Evolutionary conservation across 2,329 filamentous ascomycete genomes (phyloP).

Genomic region (Trichoderma hamatum): DNA sequence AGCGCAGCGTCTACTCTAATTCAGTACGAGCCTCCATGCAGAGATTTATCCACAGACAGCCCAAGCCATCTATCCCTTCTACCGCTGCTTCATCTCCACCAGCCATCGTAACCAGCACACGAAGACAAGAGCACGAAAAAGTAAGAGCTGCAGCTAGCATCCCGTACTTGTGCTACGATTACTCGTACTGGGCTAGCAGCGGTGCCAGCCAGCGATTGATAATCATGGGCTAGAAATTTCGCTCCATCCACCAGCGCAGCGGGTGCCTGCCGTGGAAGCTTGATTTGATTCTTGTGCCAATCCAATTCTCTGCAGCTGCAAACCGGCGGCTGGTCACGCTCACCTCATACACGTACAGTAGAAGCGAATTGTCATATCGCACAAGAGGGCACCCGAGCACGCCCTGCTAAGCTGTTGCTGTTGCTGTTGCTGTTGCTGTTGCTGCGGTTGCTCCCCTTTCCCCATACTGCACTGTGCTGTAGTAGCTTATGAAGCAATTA

Average conservation of each 20-base stretch:
- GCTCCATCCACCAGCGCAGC: slow-evolving; percentile 8
- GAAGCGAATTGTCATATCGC: not conserved
- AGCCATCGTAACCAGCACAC: not conserved
- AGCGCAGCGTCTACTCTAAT: not conserved
- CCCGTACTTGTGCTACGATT: not conserved
- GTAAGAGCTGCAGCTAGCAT: not conserved
- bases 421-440: no score
- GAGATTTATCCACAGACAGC: not conserved
- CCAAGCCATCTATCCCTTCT: not conserved
- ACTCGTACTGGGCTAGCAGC: not conserved
- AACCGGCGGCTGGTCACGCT: not conserved
- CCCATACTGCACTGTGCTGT: no score
- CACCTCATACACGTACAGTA: not conserved
- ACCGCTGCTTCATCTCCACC: not conserved
- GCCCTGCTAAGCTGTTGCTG: not conserved
- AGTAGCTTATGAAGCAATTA: not conserved
- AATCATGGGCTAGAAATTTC: not conserved
- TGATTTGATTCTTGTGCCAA: not conserved
- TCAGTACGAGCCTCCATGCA: not conserved
- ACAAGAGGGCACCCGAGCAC: not conserved
- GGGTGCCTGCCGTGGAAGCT: slow-evolving; percentile 20
- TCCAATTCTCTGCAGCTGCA: not conserved
- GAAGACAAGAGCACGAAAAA: not conserved
- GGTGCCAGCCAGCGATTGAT: not conserved
- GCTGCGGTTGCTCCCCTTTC: not conserved